Evolutionary conservation across 192 early-diverging fungal genomes (phyloP), one percentile per base, ranked within the genome.

Genomic region (Backusella circina): DNA sequence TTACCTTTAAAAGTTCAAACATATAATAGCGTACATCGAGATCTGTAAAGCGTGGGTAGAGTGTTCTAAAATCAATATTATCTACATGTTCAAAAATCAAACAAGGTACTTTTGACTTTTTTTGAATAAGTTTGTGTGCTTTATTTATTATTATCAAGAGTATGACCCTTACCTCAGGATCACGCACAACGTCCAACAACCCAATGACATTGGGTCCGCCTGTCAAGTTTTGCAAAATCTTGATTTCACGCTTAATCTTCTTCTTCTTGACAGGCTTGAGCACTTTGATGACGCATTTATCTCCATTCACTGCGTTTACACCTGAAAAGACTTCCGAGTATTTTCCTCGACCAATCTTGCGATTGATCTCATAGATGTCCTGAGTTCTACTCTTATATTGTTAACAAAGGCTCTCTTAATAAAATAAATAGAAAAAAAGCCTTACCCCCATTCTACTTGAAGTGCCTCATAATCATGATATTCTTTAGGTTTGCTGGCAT

Each of bases 181-280:
- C 98, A 75, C 96, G 85, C 28, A 99, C 98, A 68, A 99, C 90
- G 78, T 99, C 97, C 71, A 94, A 88, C 65, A 99, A 89, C 70
- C 88, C 89, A 80, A 99, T 90, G 47, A 99, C 90, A 81, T 99
- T 99, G 23, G 93, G 91, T 3, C 98, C 98, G 44, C 96, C 96
- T 50, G 91, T 89, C 37, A 99, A 87, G 82, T 98, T 99, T 83
- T 99, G 98, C 75, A 99, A 88, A 69, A 99, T 98, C 83, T 98
- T 98, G 83, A 99, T 97, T 83, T 99, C 98, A 70, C 98, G 89
- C 90, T 98, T 98, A 81, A 99, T 99, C 90, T 99, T 99, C 92
- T 98, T 98, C 91, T 99, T 99, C 88, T 99, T 99, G 77, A 99
- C 96, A 10, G 98, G 98, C 89, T 99, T 99, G 47, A 99, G 86